A percentile compares a stretch with the other conserved stretches of the same genome.
These are phyloP conservation scores for Lactarius akahatsu DNA, from an alignment of 768 basidiomycete species.

Conservation along the genomic window DNA sequence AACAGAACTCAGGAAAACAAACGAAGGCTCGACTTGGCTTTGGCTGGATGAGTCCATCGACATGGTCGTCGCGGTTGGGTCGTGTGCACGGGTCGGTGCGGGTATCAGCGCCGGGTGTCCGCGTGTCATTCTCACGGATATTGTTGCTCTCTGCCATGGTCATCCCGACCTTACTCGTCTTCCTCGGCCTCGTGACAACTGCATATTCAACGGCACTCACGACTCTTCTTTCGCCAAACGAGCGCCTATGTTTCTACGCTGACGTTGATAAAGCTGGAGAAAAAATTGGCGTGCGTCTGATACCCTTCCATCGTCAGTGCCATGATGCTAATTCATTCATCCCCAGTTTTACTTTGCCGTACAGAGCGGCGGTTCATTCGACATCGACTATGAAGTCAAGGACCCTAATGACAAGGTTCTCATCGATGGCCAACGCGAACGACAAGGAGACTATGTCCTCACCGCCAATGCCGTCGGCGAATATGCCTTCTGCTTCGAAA, in stretches of 20 bases:
- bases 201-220: constrained; percentile 66
- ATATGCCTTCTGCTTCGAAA: constrained; percentile 97
- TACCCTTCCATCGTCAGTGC: background rate
- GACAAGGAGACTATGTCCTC: constrained; percentile 95
- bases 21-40: background rate
- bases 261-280: constrained; percentile 95
- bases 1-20: background rate
- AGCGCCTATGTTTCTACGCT: constrained; percentile 89
- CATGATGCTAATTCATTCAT: constrained; percentile 16
- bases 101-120: background rate
- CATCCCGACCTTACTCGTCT: constrained; percentile 23
- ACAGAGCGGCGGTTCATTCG: constrained; percentile 96
- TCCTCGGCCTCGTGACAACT: constrained; percentile 29
- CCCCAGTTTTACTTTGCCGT: constrained; percentile 97
- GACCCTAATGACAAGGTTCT: constrained; percentile 88
- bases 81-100: background rate
- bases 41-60: constrained; percentile 2
- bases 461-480: constrained; percentile 91
- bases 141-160: constrained; percentile 21
- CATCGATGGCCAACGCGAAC: constrained; percentile 84
- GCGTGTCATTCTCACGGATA: constrained; percentile 19
- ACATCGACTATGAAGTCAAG: constrained; percentile 90
- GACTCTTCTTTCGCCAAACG: constrained; percentile 73
- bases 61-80: constrained; percentile 1
- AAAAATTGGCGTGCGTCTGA: constrained; percentile 74